Conservation (phyloP, 345 rosid genomes). For the Aurinia saxatilis region DNA sequence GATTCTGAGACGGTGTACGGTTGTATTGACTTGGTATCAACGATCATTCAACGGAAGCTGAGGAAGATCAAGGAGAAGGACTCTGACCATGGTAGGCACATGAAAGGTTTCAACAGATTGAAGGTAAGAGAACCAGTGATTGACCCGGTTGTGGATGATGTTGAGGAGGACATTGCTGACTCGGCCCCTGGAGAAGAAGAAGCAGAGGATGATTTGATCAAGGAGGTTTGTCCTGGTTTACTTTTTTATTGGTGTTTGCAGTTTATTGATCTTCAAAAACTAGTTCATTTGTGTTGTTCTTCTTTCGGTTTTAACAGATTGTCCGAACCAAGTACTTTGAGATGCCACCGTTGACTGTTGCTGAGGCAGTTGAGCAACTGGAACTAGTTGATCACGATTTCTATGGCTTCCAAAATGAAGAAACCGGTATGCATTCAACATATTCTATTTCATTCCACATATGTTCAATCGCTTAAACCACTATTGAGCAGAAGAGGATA, state of each 20-base stretch:
- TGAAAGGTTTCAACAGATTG: constrained; percentile 67
- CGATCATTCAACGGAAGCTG: constrained; percentile 70
- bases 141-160: constrained; percentile 30
- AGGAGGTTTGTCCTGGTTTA: constrained; percentile 40
- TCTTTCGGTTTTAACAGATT: constrained; percentile 35
- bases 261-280: background rate
- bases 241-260: background rate
- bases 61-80: constrained; percentile 98
- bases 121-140: constrained; percentile 55
- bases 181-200: constrained; percentile 29
- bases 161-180: constrained; percentile 23
- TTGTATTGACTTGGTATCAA: constrained; percentile 78
- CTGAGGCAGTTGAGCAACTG: constrained; percentile 87
- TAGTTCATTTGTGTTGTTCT: background rate
- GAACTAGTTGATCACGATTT: constrained; percentile 80
- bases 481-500: background rate
- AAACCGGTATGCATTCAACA: constrained; percentile 51
- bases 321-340: constrained; percentile 86
- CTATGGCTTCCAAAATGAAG: constrained; percentile 83
- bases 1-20: constrained; percentile 69
- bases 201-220: constrained; percentile 39
- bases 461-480: background rate
- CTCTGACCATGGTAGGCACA: constrained; percentile 87
- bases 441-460: background rate
- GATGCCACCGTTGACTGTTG: constrained; percentile 78